These are phyloP conservation scores for Eucalyptus marginata DNA, from an alignment of 345 rosid genomes.

Conservation along the genomic window DNA sequence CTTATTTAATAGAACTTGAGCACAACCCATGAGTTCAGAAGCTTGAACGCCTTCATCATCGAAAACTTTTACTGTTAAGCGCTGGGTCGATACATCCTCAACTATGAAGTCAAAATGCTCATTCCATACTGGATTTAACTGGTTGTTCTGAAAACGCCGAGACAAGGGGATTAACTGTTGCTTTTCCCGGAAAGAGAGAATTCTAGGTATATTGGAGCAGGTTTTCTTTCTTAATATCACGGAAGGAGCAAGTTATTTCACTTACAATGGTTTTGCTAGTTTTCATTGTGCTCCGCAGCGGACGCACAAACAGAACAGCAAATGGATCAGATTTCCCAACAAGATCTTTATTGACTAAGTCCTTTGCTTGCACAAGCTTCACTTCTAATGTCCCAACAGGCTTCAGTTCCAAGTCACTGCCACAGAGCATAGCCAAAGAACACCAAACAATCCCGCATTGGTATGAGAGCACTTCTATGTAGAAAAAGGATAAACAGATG, in stretches of 20 bases:
- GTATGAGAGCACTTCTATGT: background rate
- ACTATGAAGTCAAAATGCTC: constrained; percentile 79
- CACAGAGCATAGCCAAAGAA: background rate
- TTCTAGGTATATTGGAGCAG: background rate
- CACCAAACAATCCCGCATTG: background rate
- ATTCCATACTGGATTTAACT: constrained; percentile 87
- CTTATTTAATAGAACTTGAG: constrained; percentile 37
- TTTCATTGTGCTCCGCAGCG: constrained; percentile 50
- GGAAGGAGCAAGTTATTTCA: background rate
- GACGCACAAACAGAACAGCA: constrained; percentile 67
- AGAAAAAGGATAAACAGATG: background rate
- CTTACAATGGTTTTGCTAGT: constrained; percentile 79
- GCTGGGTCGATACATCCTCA: constrained; percentile 75
- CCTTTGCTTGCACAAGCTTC: constrained; percentile 89
- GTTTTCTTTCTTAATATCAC: background rate
- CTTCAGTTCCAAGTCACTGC: constrained; percentile 71
- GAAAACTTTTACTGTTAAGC: constrained; percentile 56
- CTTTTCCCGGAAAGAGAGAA: background rate
- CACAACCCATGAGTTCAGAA: constrained; percentile 72
- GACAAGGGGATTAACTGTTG: background rate
- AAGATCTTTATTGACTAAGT: constrained; percentile 69
- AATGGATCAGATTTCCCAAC: constrained; percentile 94
- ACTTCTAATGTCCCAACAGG: constrained; percentile 87
- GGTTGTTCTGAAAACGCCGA: constrained; percentile 37
- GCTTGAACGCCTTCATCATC: constrained; percentile 90